Conservation (phyloP, 306 rosid genomes). For the Purshia tridentata region DNA sequence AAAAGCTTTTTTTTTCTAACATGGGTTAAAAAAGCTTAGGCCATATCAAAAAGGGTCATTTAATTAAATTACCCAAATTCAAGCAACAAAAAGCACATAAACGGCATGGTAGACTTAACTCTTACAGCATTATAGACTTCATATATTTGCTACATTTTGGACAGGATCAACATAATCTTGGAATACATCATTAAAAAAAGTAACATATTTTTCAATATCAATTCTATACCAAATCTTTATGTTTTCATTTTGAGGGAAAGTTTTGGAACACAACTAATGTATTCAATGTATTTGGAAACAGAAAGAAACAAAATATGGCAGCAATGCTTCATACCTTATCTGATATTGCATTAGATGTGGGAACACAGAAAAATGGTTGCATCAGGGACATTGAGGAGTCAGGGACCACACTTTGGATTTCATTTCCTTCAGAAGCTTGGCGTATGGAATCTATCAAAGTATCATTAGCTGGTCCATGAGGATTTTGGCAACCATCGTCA, state of each 20-base stretch:
- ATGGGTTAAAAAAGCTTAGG: too few species aligned
- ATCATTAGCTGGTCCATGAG: conserved; percentile 32
- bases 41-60: too few species aligned
- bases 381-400: conserved; percentile 34
- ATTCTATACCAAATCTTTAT: background rate
- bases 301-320: conserved; percentile 25
- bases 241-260: background rate
- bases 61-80: too few species aligned
- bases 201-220: background rate
- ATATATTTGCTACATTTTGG: background rate
- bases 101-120: background rate
- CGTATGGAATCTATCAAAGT: conserved; percentile 29
- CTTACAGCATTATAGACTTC: background rate
- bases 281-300: conserved; percentile 28
- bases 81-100: background rate
- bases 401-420: conserved; percentile 32
- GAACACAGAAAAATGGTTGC: conserved; percentile 39
- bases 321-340: conserved; percentile 51
- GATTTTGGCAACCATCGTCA: conserved; percentile 30
- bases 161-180: background rate
- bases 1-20: too few species aligned
- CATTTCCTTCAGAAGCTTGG: conserved; percentile 39
- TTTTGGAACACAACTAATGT: background rate
- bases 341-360: conserved; percentile 33
- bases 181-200: background rate